These are phyloP conservation scores for Mucor racemosus DNA, from an alignment of 371 early-diverging fungal species.

Conservation along the genomic window DNA sequence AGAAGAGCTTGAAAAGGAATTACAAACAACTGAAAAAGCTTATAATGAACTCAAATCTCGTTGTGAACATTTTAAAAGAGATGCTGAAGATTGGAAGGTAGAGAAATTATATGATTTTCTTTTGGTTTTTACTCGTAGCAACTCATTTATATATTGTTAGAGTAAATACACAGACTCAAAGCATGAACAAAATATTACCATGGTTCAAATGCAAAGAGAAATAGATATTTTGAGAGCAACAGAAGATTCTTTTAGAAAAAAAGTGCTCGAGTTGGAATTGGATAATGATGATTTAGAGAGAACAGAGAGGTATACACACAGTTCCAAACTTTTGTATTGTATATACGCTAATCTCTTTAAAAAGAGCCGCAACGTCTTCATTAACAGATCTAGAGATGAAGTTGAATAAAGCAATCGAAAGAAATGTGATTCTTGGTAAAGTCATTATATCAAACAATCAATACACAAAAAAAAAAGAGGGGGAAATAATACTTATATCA, in stretches of 20 bases:
- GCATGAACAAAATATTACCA: constrained; percentile 66
- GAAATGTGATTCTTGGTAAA: constrained; percentile 63
- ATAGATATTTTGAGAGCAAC: constrained; percentile 75
- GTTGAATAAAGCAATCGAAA: constrained; percentile 71
- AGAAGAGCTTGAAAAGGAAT: constrained; percentile 67
- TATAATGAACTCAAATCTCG: constrained; percentile 65
- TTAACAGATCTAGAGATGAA: constrained; percentile 74
- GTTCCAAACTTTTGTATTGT: not conserved
- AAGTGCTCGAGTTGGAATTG: constrained; percentile 76
- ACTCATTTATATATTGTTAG: constrained; percentile 15
- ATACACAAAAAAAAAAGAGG: not conserved
- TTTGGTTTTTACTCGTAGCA: not conserved
- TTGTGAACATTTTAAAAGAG: constrained; percentile 59
- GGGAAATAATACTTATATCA: not conserved
- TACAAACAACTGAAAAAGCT: constrained; percentile 64
- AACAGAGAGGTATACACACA: constrained; percentile 19
- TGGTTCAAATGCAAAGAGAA: constrained; percentile 76
- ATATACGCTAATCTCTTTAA: not conserved
- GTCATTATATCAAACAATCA: not conserved
- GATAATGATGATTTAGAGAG: constrained; percentile 77
- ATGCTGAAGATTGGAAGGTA: constrained; percentile 80
- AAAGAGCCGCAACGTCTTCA: constrained; percentile 72
- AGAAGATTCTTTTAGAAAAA: constrained; percentile 73
- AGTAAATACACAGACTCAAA: constrained; percentile 51
- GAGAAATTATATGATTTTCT: not conserved